Conservation (phyloP, 805 yeast genomes). For the Kuraishia piskuri region DNA sequence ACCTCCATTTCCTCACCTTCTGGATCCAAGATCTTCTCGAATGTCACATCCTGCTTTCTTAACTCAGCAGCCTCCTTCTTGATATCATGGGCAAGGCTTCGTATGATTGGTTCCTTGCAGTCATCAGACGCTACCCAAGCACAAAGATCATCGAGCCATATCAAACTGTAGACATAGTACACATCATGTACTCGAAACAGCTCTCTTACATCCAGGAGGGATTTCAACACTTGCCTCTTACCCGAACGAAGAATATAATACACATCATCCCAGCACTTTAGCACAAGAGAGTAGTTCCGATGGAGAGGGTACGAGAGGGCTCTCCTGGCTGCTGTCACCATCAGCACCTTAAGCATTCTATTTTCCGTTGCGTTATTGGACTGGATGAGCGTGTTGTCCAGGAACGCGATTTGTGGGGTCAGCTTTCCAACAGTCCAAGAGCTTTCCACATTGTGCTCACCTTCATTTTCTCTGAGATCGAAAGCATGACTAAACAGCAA, state of each 20-base stretch:
- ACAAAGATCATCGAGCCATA: conserved; percentile 69
- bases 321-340: conserved; percentile 59
- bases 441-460: conserved; percentile 71
- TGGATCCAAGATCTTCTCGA: conserved; percentile 37
- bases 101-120: conserved; percentile 49
- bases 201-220: conserved; percentile 55
- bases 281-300: conserved; percentile 53
- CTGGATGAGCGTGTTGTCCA: conserved; percentile 51
- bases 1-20: conserved; percentile 11
- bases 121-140: conserved; percentile 61
- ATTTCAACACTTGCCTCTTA: conserved; percentile 51
- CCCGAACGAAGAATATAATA: conserved; percentile 60
- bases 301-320: conserved; percentile 76
- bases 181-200: conserved; percentile 76
- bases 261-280: conserved; percentile 69
- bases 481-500: conserved; percentile 66
- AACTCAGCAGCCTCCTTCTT: conserved; percentile 31
- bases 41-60: conserved; percentile 38
- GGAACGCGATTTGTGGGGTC: conserved; percentile 64
- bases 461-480: conserved; percentile 67
- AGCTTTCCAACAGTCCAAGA: conserved; percentile 92
- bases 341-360: conserved; percentile 38
- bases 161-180: conserved; percentile 74
- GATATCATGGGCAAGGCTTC: conserved; percentile 61
- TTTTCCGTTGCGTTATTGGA: conserved; percentile 22